Conservation (phyloP, 495 filamentous ascomycete species). For the Penicillium argentinense region DNA sequence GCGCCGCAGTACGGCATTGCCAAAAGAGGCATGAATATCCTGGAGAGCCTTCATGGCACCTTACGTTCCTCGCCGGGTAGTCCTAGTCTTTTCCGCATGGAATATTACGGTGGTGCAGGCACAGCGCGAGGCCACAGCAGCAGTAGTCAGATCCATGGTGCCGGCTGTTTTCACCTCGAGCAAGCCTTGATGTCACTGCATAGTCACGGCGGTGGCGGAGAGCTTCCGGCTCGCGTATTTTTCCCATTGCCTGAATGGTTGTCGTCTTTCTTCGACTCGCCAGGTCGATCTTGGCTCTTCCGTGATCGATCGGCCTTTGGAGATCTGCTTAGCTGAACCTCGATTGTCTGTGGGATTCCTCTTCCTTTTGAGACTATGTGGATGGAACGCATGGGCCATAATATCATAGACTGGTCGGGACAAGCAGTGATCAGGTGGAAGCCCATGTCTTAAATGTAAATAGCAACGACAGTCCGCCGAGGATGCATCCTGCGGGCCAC, state of each 20-base stretch:
- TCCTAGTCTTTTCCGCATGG: neutral
- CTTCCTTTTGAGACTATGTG: neutral
- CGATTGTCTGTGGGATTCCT: neutral
- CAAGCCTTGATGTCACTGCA: conserved; percentile 16
- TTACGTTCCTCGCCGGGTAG: neutral
- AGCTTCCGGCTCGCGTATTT: neutral
- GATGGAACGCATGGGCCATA: too few relatives aligned
- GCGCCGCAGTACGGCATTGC: conserved; percentile 10
- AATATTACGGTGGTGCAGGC: neutral
- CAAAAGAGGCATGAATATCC: conserved; percentile 7
- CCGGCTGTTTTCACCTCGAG: conserved; percentile 8
- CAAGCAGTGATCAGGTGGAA: neutral
- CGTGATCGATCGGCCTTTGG: conserved; percentile 9
- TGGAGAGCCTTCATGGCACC: conserved; percentile 12
- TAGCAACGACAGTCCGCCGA: neutral
- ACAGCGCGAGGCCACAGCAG: neutral
- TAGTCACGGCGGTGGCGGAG: conserved; percentile 5
- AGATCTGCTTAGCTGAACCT: conserved; percentile 7
- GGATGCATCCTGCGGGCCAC: too few relatives aligned
- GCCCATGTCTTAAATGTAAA: conserved; percentile 1
- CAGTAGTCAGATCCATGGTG: neutral
- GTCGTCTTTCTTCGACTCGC: conserved; percentile 11
- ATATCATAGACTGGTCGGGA: too few relatives aligned
- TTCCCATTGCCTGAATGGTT: conserved; percentile 16
- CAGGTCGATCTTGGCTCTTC: conserved; percentile 17